A percentile compares a stretch with the other conserved stretches of the same genome.
phyloP scores from a whole-genome alignment of 2,329 filamentous ascomycete genomes.

The Penicillium psychrosexuale region DNA sequence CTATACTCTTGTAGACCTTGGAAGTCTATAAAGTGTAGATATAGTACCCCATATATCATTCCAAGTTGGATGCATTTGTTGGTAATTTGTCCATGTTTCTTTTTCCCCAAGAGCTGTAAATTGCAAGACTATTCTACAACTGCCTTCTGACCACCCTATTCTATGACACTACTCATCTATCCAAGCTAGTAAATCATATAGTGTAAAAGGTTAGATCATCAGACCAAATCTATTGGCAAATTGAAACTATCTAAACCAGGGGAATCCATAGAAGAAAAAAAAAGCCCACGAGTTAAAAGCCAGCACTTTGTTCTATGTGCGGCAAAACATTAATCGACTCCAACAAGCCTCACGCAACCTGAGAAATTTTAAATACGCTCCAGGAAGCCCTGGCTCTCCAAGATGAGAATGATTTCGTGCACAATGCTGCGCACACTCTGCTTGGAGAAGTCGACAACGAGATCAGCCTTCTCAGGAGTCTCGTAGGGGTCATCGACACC shows the following conservation, averaged over 20 bases:
- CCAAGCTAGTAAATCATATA: background rate
- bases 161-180: background rate
- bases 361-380: slow-evolving; percentile 53
- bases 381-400: slow-evolving; percentile 85
- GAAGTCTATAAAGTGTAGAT: too few relatives aligned
- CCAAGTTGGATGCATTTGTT: too few relatives aligned
- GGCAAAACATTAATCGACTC: slow-evolving; percentile 18
- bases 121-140: background rate
- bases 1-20: too few relatives aligned
- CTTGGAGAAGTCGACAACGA: slow-evolving; percentile 81
- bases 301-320: slow-evolving; percentile 19
- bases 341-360: slow-evolving; percentile 13
- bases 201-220: background rate
- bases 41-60: too few relatives aligned
- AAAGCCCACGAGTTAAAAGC: slow-evolving; percentile 17
- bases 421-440: slow-evolving; percentile 88
- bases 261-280: slow-evolving; percentile 20
- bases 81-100: too few relatives aligned
- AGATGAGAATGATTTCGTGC: slow-evolving; percentile 89
- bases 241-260: slow-evolving; percentile 18
- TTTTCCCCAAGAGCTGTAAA: too few relatives aligned
- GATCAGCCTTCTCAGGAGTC: slow-evolving; percentile 72
- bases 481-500: slow-evolving; percentile 98
- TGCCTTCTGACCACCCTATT: background rate
- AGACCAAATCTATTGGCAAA: slow-evolving; percentile 10